Base-by-base conservation (phyloP, 73 alveolate genomes). In the Paramecium biaurelia region DNA sequence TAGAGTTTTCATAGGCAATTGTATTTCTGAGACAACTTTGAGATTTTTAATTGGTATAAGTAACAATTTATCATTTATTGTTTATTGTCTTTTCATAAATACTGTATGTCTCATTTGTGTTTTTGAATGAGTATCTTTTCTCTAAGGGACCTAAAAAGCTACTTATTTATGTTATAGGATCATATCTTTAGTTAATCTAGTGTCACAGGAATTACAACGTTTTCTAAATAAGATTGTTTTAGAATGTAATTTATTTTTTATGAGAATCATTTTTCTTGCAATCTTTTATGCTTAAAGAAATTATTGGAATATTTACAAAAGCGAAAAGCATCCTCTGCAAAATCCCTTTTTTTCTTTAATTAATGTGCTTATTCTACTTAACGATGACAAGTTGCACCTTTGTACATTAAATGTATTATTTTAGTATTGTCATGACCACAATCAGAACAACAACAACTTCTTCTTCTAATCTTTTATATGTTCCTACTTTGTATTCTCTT, bases 311-410 rank as follows among this genome's bases (percentile, higher is more conserved):
- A 53, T 53, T 63, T 63, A 63, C 84, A 63, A 63, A 63, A 63
- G 49, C 41, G 84, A 30, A 11, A 12, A 3, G 49, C 84, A 30
- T 63, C 84, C 21, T 63, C 84, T 32, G 45, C 45, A 32, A 63
- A 63, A 26, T 63, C 84, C 12, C 84, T 63, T 32, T 63, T 63
- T 63, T 63, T 32, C 45, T 63, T 63, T 14, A 11, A 63, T 26
- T 63, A 11, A 14, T 32, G 45, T 30, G 84, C 84, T 12, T 63
- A 63, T 63, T 63, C 84, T 14, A 63, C 45, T 63, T 63, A 26
- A 30, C 84, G 84, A 63, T 63, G 84, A 5, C 84, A 63, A 63
- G 84, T 63, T 63, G 84, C 84, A 30, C 84, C 84, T 63, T 63
- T 63, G 12, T 63, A 63, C 84, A 63, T 63, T 11, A 63, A 24